A percentile compares a stretch with the other conserved stretches of the same genome.
Evolutionary conservation across 441 rosid species (phyloP).

Genomic region (Jatropha podagrica): DNA sequence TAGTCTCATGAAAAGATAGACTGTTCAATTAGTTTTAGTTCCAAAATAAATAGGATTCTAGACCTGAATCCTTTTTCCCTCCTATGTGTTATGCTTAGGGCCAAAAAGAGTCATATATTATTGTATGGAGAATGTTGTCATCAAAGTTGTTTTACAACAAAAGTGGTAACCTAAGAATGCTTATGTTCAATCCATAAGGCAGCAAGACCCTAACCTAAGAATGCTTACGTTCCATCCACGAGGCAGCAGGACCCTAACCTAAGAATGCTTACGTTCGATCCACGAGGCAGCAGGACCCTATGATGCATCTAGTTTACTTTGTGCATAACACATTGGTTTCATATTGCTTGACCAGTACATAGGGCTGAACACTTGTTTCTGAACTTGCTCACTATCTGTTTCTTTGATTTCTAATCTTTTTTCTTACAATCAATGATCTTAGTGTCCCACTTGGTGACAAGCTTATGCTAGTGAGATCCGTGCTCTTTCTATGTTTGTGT

Average conservation of each 20-base stretch:
- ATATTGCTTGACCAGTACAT: not conserved
- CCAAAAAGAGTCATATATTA: not conserved
- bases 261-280: too few relatives aligned
- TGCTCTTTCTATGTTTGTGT: not conserved
- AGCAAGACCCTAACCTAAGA: too few relatives aligned
- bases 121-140: not conserved
- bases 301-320: not conserved
- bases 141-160: not conserved
- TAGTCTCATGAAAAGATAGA: not conserved
- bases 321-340: not conserved
- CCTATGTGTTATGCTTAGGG: not conserved
- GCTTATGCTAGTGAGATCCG: too few relatives aligned
- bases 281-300: not conserved
- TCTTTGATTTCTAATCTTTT: too few relatives aligned
- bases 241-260: too few relatives aligned
- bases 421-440: too few relatives aligned
- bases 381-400: not conserved
- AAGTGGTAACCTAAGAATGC: not conserved
- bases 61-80: not conserved
- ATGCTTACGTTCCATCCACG: too few relatives aligned
- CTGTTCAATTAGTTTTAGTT: not conserved
- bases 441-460: too few relatives aligned
- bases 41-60: not conserved
- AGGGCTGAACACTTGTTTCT: not conserved
- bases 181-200: too few relatives aligned